Evolutionary conservation across 805 yeast species (phyloP).

Genomic region (Ogataea pilisensis): DNA sequence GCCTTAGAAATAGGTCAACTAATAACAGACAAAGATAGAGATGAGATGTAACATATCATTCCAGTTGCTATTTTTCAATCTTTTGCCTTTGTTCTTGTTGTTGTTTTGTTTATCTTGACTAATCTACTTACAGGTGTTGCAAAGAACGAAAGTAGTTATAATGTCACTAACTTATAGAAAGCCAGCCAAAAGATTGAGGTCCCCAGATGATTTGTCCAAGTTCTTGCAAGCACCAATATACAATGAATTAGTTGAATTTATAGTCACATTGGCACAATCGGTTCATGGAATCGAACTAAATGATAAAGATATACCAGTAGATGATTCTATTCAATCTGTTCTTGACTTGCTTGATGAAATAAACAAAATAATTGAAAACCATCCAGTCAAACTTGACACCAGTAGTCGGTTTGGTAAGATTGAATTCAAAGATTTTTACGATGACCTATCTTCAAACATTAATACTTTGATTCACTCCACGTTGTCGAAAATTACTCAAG

Average conservation of each 20-base stretch:
- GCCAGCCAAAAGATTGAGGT: slow-evolving; percentile 23
- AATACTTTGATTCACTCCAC: slow-evolving; percentile 20
- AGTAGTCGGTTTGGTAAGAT: slow-evolving; percentile 85
- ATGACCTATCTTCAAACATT: slow-evolving; percentile 41
- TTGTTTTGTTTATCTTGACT: neutral
- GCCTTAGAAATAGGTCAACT: too few relatives aligned
- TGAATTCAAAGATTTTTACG: slow-evolving; percentile 83
- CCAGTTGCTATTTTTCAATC: too few relatives aligned
- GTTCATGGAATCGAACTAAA: slow-evolving; percentile 41
- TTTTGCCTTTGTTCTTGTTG: too few relatives aligned
- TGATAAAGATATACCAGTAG: slow-evolving; percentile 16
- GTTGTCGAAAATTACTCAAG: slow-evolving; percentile 11
- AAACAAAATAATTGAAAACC: slow-evolving; percentile 37
- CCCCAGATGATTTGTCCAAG: slow-evolving; percentile 50
- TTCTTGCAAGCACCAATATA: slow-evolving; percentile 57
- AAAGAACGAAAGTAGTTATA: neutral
- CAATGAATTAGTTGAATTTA: slow-evolving; percentile 47
- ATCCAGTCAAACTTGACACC: slow-evolving; percentile 68
- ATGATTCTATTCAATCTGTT: slow-evolving; percentile 26
- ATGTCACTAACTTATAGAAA: slow-evolving; percentile 4
- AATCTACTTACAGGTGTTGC: neutral
- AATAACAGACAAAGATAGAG: too few relatives aligned
- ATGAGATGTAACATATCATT: too few relatives aligned
- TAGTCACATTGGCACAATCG: slow-evolving; percentile 54
- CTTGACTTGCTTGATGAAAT: slow-evolving; percentile 44